phyloP scores from a whole-genome alignment of 2,329 filamentous ascomycete genomes.

The Aspergillus sclerotialis region DNA sequence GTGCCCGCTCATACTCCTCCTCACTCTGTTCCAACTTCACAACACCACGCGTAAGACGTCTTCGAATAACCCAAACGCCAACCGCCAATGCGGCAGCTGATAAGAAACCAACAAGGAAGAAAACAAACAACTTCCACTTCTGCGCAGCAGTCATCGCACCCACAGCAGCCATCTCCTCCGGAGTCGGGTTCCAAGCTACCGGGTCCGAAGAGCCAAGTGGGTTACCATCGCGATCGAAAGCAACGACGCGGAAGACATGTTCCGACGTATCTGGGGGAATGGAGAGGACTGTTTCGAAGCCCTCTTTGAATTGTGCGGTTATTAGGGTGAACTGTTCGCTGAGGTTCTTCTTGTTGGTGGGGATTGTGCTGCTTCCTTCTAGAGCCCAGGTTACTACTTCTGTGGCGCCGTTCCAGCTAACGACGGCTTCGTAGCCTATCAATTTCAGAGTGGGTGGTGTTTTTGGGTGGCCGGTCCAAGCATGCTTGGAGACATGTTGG shows the following conservation, averaged over 20 bases:
- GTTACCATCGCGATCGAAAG: slow-evolving; percentile 13
- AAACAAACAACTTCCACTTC: neutral
- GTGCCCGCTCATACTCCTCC: slow-evolving; percentile 1
- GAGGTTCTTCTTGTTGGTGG: neutral
- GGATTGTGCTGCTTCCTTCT: slow-evolving; percentile 10
- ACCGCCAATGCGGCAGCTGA: slow-evolving; percentile 1
- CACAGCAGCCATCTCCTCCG: slow-evolving; percentile 7
- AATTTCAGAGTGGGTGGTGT: slow-evolving; percentile 25
- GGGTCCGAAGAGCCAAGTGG: slow-evolving; percentile 11
- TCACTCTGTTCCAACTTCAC: neutral
- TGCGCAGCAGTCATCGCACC: neutral
- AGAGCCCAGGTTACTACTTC: slow-evolving; percentile 25
- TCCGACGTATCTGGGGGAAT: slow-evolving; percentile 11
- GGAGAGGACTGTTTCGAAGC: slow-evolving; percentile 22
- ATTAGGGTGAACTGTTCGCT: slow-evolving; percentile 11
- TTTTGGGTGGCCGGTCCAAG: slow-evolving; percentile 46
- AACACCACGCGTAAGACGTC: neutral
- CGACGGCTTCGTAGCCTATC: slow-evolving; percentile 12
- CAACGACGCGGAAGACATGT: slow-evolving; percentile 15
- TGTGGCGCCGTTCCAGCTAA: slow-evolving; percentile 33
- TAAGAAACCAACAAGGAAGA: slow-evolving; percentile 3
- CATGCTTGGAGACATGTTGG: slow-evolving; percentile 49
- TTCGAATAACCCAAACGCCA: slow-evolving; percentile 1
- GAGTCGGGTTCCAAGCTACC: slow-evolving; percentile 14
- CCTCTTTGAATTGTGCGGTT: slow-evolving; percentile 14